phyloP scores from a whole-genome alignment of 352 stramenopile species.

The Pythium myriotylum region DNA sequence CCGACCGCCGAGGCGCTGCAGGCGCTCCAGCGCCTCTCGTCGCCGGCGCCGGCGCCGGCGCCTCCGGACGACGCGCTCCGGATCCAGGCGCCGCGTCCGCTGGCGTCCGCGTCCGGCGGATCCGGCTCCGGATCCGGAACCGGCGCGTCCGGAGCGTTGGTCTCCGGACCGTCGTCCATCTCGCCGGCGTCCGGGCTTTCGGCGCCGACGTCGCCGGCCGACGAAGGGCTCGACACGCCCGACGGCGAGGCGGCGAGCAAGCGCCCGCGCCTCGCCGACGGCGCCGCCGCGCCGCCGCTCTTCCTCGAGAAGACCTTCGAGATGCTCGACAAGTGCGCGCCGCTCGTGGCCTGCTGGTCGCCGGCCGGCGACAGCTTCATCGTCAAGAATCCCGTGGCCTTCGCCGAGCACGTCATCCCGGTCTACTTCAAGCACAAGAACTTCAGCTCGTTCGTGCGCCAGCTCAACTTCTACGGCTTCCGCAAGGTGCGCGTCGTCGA shows the following conservation, averaged over 20 bases:
- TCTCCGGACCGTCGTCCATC: conserved; percentile 8
- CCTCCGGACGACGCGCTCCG: conserved; percentile 8
- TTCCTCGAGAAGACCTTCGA: conserved; percentile 93
- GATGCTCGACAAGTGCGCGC: conserved; percentile 83
- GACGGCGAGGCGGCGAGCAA: conserved; percentile 28
- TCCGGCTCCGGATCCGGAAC: too few species aligned
- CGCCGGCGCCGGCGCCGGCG: neutral
- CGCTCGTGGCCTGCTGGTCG: conserved; percentile 78
- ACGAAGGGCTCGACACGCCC: conserved; percentile 37
- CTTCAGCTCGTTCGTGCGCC: conserved; percentile 92
- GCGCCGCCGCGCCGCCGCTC: conserved; percentile 30
- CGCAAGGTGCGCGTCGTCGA: conserved; percentile 73
- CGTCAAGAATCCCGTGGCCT: conserved; percentile 85
- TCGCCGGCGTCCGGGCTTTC: conserved; percentile 39
- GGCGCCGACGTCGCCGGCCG: conserved; percentile 35
- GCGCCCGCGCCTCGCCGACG: conserved; percentile 13
- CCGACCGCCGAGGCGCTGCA: conserved; percentile 30
- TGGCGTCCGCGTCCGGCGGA: too few species aligned
- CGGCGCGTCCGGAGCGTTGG: neutral
- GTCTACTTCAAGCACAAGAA: conserved; percentile 94
- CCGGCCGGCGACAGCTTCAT: conserved; percentile 82
- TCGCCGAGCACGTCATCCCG: conserved; percentile 88
- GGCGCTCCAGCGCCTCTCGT: conserved; percentile 16
- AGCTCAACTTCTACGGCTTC: conserved; percentile 93
- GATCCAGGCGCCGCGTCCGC: conserved; percentile 31